Conservation (phyloP, 2,329 filamentous ascomycete genomes). For the Colletotrichum musicola region DNA sequence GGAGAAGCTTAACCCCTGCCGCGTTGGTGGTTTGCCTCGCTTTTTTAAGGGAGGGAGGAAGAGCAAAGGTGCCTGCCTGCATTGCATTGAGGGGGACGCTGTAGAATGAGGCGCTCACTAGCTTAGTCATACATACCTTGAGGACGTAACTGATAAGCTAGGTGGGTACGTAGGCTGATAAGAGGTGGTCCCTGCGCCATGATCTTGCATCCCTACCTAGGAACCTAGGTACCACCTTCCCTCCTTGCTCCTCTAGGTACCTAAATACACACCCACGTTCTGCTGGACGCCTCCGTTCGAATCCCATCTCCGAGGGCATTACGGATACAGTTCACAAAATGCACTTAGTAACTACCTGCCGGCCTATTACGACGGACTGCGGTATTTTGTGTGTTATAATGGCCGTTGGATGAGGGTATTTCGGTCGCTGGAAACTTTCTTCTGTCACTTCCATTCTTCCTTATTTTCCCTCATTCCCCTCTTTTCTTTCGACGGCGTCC, state of each 20-base stretch:
- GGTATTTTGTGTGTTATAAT: no score
- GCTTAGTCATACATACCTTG: slow-evolving; percentile 18
- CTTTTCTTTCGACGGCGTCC: neutral
- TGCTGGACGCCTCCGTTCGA: neutral
- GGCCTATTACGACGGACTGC: no score
- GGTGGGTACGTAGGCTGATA: slow-evolving; percentile 21
- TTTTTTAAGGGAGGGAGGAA: slow-evolving; percentile 4
- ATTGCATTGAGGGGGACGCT: neutral
- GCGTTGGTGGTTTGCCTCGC: slow-evolving; percentile 15
- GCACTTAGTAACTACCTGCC: neutral
- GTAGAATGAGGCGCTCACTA: neutral
- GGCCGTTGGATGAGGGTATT: no score
- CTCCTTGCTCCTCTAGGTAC: neutral
- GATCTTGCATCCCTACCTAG: neutral
- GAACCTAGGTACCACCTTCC: no score
- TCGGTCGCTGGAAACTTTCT: no score
- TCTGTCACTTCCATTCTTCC: neutral
- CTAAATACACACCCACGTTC: neutral
- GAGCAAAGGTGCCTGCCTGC: neutral
- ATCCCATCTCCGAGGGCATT: neutral
- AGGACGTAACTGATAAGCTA: neutral
- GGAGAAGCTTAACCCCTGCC: slow-evolving; percentile 27
- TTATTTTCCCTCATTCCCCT: neutral
- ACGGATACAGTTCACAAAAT: neutral
- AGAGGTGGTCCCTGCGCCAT: neutral